Percentiles rank a stretch among this genome's conserved stretches.
These are phyloP conservation scores for Cladosporium halotolerans DNA, from an alignment of 2,329 filamentous ascomycete genomes.

Conservation along the genomic window DNA sequence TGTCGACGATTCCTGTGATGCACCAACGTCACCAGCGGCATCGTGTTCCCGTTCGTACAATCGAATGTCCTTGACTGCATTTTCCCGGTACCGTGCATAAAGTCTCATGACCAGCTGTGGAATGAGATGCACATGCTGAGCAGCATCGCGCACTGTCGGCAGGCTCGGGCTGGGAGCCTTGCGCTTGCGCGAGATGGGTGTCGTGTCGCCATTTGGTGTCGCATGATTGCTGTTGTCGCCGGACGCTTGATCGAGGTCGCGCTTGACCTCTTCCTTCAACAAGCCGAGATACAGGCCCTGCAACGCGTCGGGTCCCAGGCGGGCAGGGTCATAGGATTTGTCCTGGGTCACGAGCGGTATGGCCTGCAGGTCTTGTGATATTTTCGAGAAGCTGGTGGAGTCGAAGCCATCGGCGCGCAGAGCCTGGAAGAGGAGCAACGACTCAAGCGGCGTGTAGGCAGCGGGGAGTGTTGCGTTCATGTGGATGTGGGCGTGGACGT, in stretches of 20 bases:
- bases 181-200: constrained; percentile 59
- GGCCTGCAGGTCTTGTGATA: constrained; percentile 67
- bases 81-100: constrained; percentile 67
- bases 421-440: constrained; percentile 76
- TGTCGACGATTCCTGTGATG: not conserved
- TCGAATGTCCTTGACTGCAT: constrained; percentile 62
- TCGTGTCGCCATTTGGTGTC: constrained; percentile 41
- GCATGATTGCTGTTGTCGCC: constrained; percentile 14
- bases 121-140: constrained; percentile 60
- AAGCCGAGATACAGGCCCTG: constrained; percentile 71
- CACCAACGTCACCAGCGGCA: constrained; percentile 53
- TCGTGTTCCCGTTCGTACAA: constrained; percentile 66
- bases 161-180: constrained; percentile 63
- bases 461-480: constrained; percentile 9
- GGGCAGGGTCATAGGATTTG: constrained; percentile 63
- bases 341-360: constrained; percentile 68
- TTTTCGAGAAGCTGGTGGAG: constrained; percentile 59
- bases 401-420: constrained; percentile 63
- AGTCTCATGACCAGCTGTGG: constrained; percentile 66
- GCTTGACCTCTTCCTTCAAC: constrained; percentile 64
- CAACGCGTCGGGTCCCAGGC: constrained; percentile 71
- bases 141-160: constrained; percentile 60
- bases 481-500: constrained; percentile 1
- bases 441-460: constrained; percentile 74
- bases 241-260: constrained; percentile 26